These are phyloP conservation scores for Termitomyces sp. DNA, from an alignment of 768 basidiomycete species.

Conservation along the genomic window DNA sequence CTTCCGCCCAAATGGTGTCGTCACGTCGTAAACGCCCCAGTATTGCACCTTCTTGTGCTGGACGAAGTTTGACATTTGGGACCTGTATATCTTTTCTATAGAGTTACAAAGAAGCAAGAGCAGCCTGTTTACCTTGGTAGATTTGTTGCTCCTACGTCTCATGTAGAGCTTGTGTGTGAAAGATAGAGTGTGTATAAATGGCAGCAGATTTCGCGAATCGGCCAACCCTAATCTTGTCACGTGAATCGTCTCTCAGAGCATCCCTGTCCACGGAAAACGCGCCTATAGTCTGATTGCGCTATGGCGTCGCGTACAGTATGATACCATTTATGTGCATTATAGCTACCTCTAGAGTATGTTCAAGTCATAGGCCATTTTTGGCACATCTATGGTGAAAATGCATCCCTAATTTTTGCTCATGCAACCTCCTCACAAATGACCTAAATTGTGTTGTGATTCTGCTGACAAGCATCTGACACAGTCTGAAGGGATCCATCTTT, in stretches of 20 bases:
- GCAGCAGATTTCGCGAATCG: conserved; percentile 11
- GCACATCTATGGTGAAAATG: too few relatives aligned
- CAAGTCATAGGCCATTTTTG: too few relatives aligned
- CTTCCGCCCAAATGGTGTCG: conserved; percentile 36
- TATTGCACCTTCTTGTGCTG: conserved; percentile 39
- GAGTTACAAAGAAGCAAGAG: not conserved
- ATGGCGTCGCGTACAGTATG: too few relatives aligned
- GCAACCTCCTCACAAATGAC: too few relatives aligned
- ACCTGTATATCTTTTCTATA: conserved; percentile 38
- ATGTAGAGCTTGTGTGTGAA: conserved; percentile 17
- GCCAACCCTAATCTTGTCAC: conserved; percentile 16
- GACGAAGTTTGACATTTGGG: conserved; percentile 78
- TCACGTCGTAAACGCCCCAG: conserved; percentile 20
- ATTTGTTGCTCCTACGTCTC: conserved; percentile 60
- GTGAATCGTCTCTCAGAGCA: conserved; percentile 1
- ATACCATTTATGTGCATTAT: too few relatives aligned
- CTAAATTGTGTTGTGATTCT: too few relatives aligned
- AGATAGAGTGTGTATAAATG: not conserved
- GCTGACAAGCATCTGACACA: too few relatives aligned
- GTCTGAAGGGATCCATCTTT: too few relatives aligned
- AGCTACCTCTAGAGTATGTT: too few relatives aligned
- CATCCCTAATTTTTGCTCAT: too few relatives aligned
- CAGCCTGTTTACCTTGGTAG: conserved; percentile 46
- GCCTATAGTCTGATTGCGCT: too few relatives aligned
- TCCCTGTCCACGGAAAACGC: too few relatives aligned